A percentile compares a stretch with the other conserved stretches of the same genome.
phyloP scores from a whole-genome alignment of 495 filamentous ascomycete species.

The Baudoinia panamericana region DNA sequence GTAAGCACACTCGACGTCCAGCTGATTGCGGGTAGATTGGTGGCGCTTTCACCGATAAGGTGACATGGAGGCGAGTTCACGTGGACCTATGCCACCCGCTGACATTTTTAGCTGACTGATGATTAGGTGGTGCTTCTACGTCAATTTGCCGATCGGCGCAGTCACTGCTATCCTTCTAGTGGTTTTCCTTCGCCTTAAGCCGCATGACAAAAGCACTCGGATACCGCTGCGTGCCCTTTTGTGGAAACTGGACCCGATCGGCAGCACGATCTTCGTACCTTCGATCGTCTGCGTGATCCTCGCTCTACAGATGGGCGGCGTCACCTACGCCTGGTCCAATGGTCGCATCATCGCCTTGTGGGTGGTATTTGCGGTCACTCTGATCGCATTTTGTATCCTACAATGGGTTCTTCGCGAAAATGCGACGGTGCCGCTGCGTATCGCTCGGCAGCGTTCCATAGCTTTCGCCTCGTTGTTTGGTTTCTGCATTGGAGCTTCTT shows the following conservation, averaged over 20 bases:
- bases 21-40: too few relatives aligned
- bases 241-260: conserved; percentile 24
- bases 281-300: conserved; percentile 42
- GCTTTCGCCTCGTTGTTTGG: conserved; percentile 23
- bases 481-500: conserved; percentile 24
- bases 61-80: conserved; percentile 67
- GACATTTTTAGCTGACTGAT: too few relatives aligned
- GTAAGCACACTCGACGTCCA: too few relatives aligned
- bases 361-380: conserved; percentile 34
- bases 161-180: conserved; percentile 29
- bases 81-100: too few relatives aligned
- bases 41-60: conserved; percentile 29
- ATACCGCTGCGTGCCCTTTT: conserved; percentile 8
- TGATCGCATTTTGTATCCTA: conserved; percentile 34
- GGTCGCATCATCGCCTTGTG: conserved; percentile 42
- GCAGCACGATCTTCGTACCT: conserved; percentile 37
- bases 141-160: conserved; percentile 33
- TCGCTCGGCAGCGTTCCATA: conserved; percentile 28
- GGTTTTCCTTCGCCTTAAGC: conserved; percentile 31
- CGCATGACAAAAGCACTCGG: conserved; percentile 18
- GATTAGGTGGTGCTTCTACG: conserved; percentile 42
- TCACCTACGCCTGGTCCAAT: conserved; percentile 40
- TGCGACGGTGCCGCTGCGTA: conserved; percentile 29
- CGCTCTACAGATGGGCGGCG: conserved; percentile 49
- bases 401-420: conserved; percentile 33